Base-by-base conservation (phyloP, 345 rosid genomes). In the Stellera chamaejasme region DNA sequence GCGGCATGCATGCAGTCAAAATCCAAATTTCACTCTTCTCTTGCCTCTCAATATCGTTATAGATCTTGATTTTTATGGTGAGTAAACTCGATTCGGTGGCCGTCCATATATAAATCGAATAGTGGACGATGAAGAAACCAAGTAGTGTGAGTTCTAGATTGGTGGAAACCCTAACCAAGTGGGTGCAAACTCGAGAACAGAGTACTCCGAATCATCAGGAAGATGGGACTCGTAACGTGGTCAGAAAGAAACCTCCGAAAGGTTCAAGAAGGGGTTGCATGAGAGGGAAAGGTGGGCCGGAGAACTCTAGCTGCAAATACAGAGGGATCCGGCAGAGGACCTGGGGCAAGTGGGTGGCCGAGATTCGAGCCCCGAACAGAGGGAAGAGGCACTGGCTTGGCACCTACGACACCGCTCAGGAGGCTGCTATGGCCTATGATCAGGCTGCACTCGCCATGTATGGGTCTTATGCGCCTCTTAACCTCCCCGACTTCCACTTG, bases 281-380 rank as follows among this genome's bases (percentile, higher is more conserved):
- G 97, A 90, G 72, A 62, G 97, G 97, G 10, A 87, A 90, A 67
- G 96, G 96, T n/a, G 96, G 97, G 5, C 96, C 97, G 0, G 87
- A 90, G 23, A 90, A 90, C 36, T 58, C 70, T 10, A 7, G 12
- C 14, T 82, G 79, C 39, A 65, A 58, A 3, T 90, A 79, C 47
- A 68, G 97, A 65, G 97, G 97, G 3, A 96, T 87, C 39, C 77
- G 97, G 66, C 97, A 90, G 68, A 78, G 97, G 68, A 78, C 79
- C 1, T 90, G 97, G 97, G 97, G 97, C 0, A 87, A 85, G 66
- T 90, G 97, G 96, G 96, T 87, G n/a, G 85, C 97, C 1, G 96
- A 88, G 72, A 91, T 91, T 47, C 72, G 98, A 50, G 81, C 85
- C 49, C 97, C 97, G 0, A 73, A 76, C 16, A 39, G 75, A 9